These are phyloP conservation scores for Onygenales sp. DNA, from an alignment of 2,329 filamentous ascomycete genomes.

Conservation along the genomic window DNA sequence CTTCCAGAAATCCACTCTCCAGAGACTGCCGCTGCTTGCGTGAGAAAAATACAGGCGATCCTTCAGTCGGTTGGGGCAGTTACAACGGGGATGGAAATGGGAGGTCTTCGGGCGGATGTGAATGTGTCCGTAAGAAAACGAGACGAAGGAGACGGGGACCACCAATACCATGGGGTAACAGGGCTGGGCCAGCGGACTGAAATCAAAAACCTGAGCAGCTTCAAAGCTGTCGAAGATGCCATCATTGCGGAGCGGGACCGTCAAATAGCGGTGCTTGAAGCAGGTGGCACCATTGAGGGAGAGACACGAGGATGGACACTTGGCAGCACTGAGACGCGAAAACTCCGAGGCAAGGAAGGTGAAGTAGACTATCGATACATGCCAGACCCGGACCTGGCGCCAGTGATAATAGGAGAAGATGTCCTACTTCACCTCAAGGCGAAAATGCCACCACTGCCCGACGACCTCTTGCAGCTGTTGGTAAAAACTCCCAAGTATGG, in stretches of 20 bases:
- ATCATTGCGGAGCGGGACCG: slow-evolving; percentile 84
- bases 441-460: slow-evolving; percentile 62
- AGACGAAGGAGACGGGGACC: slow-evolving; percentile 34
- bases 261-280: slow-evolving; percentile 71
- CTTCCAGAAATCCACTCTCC: slow-evolving; percentile 80
- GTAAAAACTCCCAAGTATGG: slow-evolving; percentile 49
- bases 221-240: slow-evolving; percentile 91
- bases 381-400: slow-evolving; percentile 85
- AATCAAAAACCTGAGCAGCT: slow-evolving; percentile 93
- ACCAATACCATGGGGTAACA: slow-evolving; percentile 48
- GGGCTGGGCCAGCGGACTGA: slow-evolving; percentile 80
- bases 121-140: slow-evolving; percentile 77
- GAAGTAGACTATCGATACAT: slow-evolving; percentile 98
- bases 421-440: slow-evolving; percentile 55
- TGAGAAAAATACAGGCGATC: slow-evolving; percentile 77
- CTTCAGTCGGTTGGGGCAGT: slow-evolving; percentile 75
- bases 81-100: slow-evolving; percentile 84
- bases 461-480: slow-evolving; percentile 57
- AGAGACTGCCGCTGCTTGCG: slow-evolving; percentile 75
- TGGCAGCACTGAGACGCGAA: slow-evolving; percentile 69
- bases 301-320: slow-evolving; percentile 93
- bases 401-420: slow-evolving; percentile 63
- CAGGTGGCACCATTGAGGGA: slow-evolving; percentile 63
- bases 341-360: slow-evolving; percentile 84
- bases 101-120: slow-evolving; percentile 83